Conservation (phyloP, 2,329 filamentous ascomycete genomes). For the Catunica adiposa region DNA sequence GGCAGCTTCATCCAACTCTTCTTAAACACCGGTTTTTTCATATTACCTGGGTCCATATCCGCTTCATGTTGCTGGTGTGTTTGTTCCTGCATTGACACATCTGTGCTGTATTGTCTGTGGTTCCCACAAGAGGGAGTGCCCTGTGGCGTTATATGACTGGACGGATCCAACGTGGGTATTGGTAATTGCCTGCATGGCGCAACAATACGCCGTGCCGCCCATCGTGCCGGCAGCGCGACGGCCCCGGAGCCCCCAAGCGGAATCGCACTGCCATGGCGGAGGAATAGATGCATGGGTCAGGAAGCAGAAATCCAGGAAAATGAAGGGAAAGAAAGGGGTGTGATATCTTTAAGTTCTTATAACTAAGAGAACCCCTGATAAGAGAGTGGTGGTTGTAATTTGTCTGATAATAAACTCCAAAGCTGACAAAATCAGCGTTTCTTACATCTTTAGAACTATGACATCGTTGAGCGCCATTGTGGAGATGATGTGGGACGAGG, state of each 20-base stretch:
- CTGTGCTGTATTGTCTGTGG: neutral
- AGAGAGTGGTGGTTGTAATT: too few species aligned
- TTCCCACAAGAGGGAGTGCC: too few species aligned
- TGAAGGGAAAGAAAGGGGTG: too few species aligned
- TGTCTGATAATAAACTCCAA: too few species aligned
- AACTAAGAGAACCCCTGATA: neutral
- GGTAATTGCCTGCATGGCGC: neutral
- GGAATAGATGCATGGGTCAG: neutral
- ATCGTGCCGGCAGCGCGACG: constrained; percentile 4
- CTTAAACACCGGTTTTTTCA: constrained; percentile 2
- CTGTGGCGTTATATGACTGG: neutral
- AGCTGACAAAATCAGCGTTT: too few species aligned
- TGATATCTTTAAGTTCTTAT: too few species aligned
- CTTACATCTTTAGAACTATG: neutral
- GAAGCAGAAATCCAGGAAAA: too few species aligned
- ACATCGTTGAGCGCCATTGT: neutral
- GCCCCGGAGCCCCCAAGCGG: constrained; percentile 2
- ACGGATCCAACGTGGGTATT: neutral
- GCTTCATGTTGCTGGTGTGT: neutral
- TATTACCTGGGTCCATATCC: neutral
- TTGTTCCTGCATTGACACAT: too few species aligned
- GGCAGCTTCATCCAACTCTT: neutral
- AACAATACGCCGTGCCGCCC: neutral
- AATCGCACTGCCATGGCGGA: neutral
- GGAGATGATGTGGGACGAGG: constrained; percentile 9